Evolutionary conservation across 805 yeast species (phyloP).

Genomic region (Metschnikowia noctiluminum): DNA sequence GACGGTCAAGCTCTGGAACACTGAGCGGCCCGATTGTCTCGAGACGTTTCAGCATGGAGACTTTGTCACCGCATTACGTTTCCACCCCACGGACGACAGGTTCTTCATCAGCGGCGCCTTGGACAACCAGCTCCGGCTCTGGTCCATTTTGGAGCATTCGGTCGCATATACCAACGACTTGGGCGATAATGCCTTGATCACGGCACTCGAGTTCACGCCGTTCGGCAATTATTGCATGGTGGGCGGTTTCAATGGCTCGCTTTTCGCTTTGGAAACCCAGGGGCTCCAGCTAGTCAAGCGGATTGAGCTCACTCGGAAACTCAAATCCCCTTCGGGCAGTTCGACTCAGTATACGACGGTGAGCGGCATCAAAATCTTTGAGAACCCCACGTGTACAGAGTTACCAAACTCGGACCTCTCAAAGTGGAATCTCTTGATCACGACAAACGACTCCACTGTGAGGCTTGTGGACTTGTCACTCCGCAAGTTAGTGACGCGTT

Average conservation of each 20-base stretch:
- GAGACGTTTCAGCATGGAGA: conserved; percentile 71
- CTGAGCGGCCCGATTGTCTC: conserved; percentile 60
- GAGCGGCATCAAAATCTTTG: conserved; percentile 66
- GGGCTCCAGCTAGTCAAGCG: conserved; percentile 47
- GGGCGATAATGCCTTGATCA: conserved; percentile 63
- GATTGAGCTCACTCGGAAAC: conserved; percentile 31
- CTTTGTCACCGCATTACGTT: conserved; percentile 74
- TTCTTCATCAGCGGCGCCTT: conserved; percentile 81
- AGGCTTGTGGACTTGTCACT: conserved; percentile 58
- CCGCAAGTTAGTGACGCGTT: conserved; percentile 57
- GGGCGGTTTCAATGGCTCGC: conserved; percentile 78
- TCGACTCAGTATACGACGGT: conserved; percentile 46
- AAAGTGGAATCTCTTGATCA: conserved; percentile 45
- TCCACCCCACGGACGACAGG: conserved; percentile 84
- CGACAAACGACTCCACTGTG: conserved; percentile 80
- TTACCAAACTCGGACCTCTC: conserved; percentile 6
- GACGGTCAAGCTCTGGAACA: conserved; percentile 83
- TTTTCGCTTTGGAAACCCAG: conserved; percentile 58
- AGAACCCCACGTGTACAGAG: conserved; percentile 16
- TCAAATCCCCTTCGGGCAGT: conserved; percentile 20
- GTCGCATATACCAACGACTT: conserved; percentile 50
- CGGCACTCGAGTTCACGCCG: conserved; percentile 73
- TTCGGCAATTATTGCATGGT: conserved; percentile 56
- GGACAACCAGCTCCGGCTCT: conserved; percentile 70
- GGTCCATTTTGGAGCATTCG: conserved; percentile 77